Evolutionary conservation across 2,329 filamentous ascomycete species (phyloP).

Genomic region (Akanthomyces uredinophilus): DNA sequence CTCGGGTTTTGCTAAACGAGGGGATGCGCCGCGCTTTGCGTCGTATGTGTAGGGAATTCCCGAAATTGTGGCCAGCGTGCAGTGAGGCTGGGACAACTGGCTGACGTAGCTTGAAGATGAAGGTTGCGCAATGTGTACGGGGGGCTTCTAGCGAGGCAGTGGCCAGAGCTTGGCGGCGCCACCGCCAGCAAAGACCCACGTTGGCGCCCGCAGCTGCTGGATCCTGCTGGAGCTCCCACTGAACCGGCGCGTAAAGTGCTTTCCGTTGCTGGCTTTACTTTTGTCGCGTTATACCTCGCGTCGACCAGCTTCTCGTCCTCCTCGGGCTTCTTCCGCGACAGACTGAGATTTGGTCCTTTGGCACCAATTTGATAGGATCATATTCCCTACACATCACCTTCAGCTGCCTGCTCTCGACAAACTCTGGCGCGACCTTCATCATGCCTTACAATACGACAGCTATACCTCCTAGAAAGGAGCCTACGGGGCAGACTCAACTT

Average conservation of each 20-base stretch:
- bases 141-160: constrained; percentile 18
- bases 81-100: background rate
- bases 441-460: constrained; percentile 92
- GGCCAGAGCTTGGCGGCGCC: background rate
- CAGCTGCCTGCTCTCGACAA: background rate
- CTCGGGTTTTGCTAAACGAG: background rate
- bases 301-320: background rate
- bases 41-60: background rate
- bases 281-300: background rate
- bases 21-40: background rate
- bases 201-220: background rate
- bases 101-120: constrained; percentile 1
- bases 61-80: background rate
- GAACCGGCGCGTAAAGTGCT: constrained; percentile 11
- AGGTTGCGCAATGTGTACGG: constrained; percentile 9
- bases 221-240: background rate
- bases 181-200: background rate
- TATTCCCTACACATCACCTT: too few relatives aligned
- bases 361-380: background rate
- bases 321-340: background rate
- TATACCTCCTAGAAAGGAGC: constrained; percentile 73
- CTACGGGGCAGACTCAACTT: constrained; percentile 78
- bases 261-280: background rate
- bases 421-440: constrained; percentile 12
- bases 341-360: background rate